Base-by-base conservation (phyloP, 2,329 filamentous ascomycete species). In the Furcasterigmium sp. region DNA sequence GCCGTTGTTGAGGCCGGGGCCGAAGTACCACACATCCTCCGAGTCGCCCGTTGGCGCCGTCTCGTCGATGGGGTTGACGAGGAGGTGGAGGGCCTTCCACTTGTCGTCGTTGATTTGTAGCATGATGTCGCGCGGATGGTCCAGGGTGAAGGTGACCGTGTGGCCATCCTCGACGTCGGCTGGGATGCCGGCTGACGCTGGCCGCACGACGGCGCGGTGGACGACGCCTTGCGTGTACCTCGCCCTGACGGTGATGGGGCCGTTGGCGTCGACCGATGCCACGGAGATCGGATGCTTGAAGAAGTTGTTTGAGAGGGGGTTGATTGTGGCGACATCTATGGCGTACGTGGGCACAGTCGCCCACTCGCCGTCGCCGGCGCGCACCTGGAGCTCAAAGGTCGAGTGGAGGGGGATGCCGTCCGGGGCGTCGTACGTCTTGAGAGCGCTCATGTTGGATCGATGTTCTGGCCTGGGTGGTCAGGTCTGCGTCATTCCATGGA, bases 81-180 rank as follows among this genome's bases (percentile, higher is more conserved):
- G 45, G 9, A 58, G 26, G 39, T 59, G 57, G 11, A 60, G 37
- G 17, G 47, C 50, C 30, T 58, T 44, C 44, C 53, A 60, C 13
- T 56, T 53, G 38, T 58, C 48, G 8, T 39, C 51, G 38, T 59
- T 58, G 25, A 59, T 41, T 36, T 61, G 42, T 10, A 52, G 36
- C 47, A 52, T 51, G 3, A 50, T 30, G 29, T 52, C 49, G 3
- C 39, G 30, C 9, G 43, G 38, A 15, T 36, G 25, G n/a, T 28
- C 28, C 1, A 41, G 20, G 2, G 25, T 41, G 15, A 45, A 45
- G 3, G 18, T 38, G 8, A 45, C 2, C 0, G 34, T 17, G 26
- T 37, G 18, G 14, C 39, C 39, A 17, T 35, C 32, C 1, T 40
- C 37, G 18, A 25, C 13, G 7, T 15, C 14, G 17, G 39, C 17